A percentile compares a stretch with the other conserved stretches of the same genome.
These are phyloP conservation scores for Cladosporium sp. DNA, from an alignment of 2,329 filamentous ascomycete species.

Conservation along the genomic window DNA sequence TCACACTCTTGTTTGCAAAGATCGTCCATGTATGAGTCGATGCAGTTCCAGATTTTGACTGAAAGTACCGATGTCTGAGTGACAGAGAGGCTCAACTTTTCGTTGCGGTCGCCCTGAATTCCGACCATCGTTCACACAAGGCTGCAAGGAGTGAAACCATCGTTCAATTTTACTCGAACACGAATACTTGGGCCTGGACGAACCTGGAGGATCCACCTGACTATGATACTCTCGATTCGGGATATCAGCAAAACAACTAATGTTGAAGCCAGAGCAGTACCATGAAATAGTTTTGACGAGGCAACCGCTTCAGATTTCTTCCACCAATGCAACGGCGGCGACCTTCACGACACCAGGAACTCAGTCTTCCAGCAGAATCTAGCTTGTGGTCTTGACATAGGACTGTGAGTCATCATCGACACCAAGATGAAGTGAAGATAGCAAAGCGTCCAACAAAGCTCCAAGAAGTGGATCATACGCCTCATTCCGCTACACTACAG, in stretches of 20 bases:
- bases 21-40: background rate
- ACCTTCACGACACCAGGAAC: background rate
- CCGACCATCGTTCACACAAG: background rate
- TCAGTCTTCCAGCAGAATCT: background rate
- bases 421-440: background rate
- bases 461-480: background rate
- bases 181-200: background rate
- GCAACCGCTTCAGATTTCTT: background rate
- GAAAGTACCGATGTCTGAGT: background rate
- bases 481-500: background rate
- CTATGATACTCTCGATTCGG: background rate
- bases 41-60: background rate
- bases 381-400: background rate
- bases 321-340: background rate
- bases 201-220: background rate
- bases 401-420: background rate
- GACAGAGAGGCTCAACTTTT: rapidly evolving
- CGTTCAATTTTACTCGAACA: background rate
- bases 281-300: background rate
- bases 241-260: background rate
- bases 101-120: background rate
- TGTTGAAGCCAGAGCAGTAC: too few relatives aligned
- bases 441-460: background rate
- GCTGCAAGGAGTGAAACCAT: background rate
- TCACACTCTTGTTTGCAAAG: background rate